Conservation (phyloP, 2,329 filamentous ascomycete genomes). For the Pleurostoma richardsiae region DNA sequence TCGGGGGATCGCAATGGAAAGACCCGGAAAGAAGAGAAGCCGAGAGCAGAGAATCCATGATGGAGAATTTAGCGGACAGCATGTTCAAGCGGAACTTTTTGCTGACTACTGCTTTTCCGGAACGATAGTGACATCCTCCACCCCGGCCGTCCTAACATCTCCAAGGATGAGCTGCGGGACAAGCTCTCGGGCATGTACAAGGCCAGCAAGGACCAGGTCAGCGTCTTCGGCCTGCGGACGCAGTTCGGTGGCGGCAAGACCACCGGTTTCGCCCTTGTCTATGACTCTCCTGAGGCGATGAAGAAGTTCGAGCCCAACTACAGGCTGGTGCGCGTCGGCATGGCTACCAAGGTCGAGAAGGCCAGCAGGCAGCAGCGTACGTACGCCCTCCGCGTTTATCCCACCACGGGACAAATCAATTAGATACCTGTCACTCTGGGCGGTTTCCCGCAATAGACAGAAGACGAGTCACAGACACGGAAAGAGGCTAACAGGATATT, state of each 20-base stretch:
- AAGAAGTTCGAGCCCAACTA: conserved; percentile 99
- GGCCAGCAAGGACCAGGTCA: conserved; percentile 94
- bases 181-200: conserved; percentile 98
- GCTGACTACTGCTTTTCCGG: no score
- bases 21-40: no score
- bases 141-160: conserved; percentile 96
- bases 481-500: conserved; percentile 5
- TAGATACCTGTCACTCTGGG: no score
- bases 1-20: no score
- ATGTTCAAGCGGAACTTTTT: no score
- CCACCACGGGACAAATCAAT: no score
- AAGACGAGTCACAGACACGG: no score
- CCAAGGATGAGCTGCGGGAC: conserved; percentile 95
- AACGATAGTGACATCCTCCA: conserved; percentile 90
- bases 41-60: no score
- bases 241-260: conserved; percentile 99
- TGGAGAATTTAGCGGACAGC: no score
- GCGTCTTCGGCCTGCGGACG: conserved; percentile 96
- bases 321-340: conserved; percentile 90
- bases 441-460: no score
- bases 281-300: conserved; percentile 96
- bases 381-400: conserved; percentile 37
- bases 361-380: conserved; percentile 97
- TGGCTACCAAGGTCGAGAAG: conserved; percentile 93
- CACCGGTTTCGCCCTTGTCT: conserved; percentile 97